phyloP scores from a whole-genome alignment of 163 green algal species.

The Prototheca wickerhamii region DNA sequence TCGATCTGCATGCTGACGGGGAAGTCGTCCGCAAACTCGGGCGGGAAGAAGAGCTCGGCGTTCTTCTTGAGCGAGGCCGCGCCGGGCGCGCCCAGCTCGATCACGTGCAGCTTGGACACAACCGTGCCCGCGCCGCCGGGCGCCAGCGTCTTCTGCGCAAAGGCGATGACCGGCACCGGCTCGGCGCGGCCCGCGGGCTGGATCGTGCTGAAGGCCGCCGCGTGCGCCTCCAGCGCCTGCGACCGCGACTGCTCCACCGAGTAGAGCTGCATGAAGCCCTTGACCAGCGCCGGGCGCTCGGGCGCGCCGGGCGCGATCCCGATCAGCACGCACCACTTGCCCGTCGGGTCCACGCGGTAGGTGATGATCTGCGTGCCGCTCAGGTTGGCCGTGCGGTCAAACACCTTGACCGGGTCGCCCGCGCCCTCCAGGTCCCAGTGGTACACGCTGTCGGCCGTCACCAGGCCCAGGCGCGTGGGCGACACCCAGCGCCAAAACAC shows the following conservation, averaged over 20 bases:
- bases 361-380: conserved; percentile 95
- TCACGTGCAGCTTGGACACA: conserved; percentile 98
- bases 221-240: conserved; percentile 95
- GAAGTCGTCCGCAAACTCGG: conserved; percentile 98
- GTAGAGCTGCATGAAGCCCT: conserved; percentile 98
- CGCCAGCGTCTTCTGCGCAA: conserved; percentile 91
- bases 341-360: conserved; percentile 75
- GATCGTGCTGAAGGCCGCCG: conserved; percentile 83
- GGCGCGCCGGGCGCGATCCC: conserved; percentile 89
- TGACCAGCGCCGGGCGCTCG: conserved; percentile 90
- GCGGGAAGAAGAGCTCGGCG: conserved; percentile 97
- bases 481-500: conserved; percentile 98
- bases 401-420: conserved; percentile 86
- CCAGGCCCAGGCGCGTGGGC: conserved; percentile 76
- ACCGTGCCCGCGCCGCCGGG: conserved; percentile 54
- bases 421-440: conserved; percentile 93
- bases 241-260: conserved; percentile 89
- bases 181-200: conserved; percentile 41
- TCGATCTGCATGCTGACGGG: conserved; percentile 93
- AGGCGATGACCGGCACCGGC: conserved; percentile 71
- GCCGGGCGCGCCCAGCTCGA: conserved; percentile 79
- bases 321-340: conserved; percentile 96
- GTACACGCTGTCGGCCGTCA: conserved; percentile 88
- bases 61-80: conserved; percentile 62
- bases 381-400: conserved; percentile 93